Evolutionary conservation across 495 filamentous ascomycete species (phyloP), one percentile per base, ranked within the genome.

Genomic region (Penicillium coprophilum): DNA sequence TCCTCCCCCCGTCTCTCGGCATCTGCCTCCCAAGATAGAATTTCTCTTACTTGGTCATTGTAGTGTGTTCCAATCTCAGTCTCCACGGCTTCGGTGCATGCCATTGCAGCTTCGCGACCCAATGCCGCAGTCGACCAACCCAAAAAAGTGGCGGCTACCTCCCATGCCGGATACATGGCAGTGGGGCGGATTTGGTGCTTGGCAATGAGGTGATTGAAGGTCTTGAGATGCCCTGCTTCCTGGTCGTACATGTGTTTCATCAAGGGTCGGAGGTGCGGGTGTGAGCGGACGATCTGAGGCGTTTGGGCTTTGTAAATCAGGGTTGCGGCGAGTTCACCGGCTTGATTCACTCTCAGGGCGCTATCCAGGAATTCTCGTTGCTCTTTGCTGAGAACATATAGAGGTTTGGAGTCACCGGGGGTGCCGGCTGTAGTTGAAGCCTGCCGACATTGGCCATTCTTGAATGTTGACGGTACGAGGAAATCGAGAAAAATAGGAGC

Each of bases 191-290:
- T 82, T 46, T 92, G 91, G 71, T 98, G 94, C 52, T 86, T 87
- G 3, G 89, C 87, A 17, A 97, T 74, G 10, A 97, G 82, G 1
- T 72, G 50, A 70, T 96, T 96, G 85, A 98, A 98, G 48, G 84
- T 91, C 13, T 74, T 64, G 57, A 97, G 84, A 71, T 98, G 94
- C 8, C 82, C 85, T 6, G 86, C 90, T 77, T 98, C 94, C 69
- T 98, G 94, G 61, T 93, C 90, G 79, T 96, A 92, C 95, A 98
- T 98, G 77, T 97, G 94, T 55, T 87, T 85, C 89, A 98, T 96
- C 17, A 97, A 73, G 0, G 89, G 85, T 13, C 89, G 85, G 20
- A 98, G 85, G 68, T 94, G 90, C 0, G 93, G 91, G 65, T 98
- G 87, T 0, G 83, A 77, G 46, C 85, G 83, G 52, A 86, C 74